A percentile compares a stretch with the other conserved stretches of the same genome.
Evolutionary conservation across 1,139 yeast genomes (phyloP).

Genomic region (Candida neerlandica): DNA sequence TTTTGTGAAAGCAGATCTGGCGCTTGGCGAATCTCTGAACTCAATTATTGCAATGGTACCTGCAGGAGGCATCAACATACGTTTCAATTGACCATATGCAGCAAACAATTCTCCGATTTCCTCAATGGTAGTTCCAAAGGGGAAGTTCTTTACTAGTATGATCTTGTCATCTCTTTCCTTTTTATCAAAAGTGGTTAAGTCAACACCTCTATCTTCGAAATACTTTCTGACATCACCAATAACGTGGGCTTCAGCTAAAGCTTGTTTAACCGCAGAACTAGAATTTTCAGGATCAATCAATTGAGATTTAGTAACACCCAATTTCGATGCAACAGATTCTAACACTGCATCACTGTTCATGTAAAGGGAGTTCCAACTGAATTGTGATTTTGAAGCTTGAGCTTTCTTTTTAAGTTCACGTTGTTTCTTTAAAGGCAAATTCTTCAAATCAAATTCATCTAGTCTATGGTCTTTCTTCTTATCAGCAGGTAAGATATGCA

Average conservation of each 20-base stretch:
- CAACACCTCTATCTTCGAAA: slow-evolving; percentile 85
- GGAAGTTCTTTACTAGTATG: slow-evolving; percentile 85
- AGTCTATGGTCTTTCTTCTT: slow-evolving; percentile 75
- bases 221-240: slow-evolving; percentile 87
- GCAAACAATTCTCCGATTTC: slow-evolving; percentile 83
- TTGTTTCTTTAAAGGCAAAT: slow-evolving; percentile 90
- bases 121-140: slow-evolving; percentile 77
- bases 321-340: slow-evolving; percentile 80
- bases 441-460: slow-evolving; percentile 88
- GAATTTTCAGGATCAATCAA: slow-evolving; percentile 86
- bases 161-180: slow-evolving; percentile 82
- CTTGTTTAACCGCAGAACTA: slow-evolving; percentile 93
- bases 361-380: slow-evolving; percentile 93
- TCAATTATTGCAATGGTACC: slow-evolving; percentile 97
- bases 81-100: slow-evolving; percentile 75
- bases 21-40: slow-evolving; percentile 79
- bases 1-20: slow-evolving; percentile 86
- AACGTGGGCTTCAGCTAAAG: slow-evolving; percentile 95
- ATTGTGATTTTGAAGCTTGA: slow-evolving; percentile 81
- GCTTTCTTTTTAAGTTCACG: slow-evolving; percentile 79
- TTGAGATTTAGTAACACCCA: slow-evolving; percentile 83
- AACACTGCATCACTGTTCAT: slow-evolving; percentile 91
- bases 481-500: slow-evolving; percentile 87
- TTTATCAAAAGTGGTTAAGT: slow-evolving; percentile 68
- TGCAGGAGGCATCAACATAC: slow-evolving; percentile 92